Evolutionary conservation across 2,329 filamentous ascomycete genomes (phyloP), one percentile per base, ranked within the genome.

Genomic region (Aureobasidium uvarum): DNA sequence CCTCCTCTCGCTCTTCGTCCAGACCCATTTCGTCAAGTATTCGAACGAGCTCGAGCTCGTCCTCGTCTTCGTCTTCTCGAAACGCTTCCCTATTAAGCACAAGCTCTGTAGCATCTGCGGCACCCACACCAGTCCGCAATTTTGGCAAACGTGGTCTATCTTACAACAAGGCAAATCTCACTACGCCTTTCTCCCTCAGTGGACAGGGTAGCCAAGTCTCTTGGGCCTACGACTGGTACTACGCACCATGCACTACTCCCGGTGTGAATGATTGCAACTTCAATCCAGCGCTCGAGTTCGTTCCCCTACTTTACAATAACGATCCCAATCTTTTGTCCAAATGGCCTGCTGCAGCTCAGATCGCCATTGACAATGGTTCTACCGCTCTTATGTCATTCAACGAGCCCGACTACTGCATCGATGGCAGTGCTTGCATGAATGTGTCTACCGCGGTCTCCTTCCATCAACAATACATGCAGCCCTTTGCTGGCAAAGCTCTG

Each of bases 361-460:
- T 66, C 16, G 71, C 71, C 11, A 70, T 73, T 43, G 54, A 59
- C 51, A 55, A 69, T 33, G 70, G 70, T 58, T 77, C 82, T 68
- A 83, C 80, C 68, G 79, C 81, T 68, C 74, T 89, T 58, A 80
- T 89, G 70, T 81, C 81, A 74, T 89, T 89, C 83, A 90, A 90
- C 80, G 88, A 90, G 79, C 86, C 85, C 31, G 87, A 90, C 74
- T 81, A 43, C 20, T 72, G 70, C 55, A 66, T 82, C 68, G 70
- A 69, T 11, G 74, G 74, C 33, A 86, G 89, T 76, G 78, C 84
- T 68, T 84, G 86, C 78, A 72, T 87, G 75, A 73, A 74, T 25
- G 77, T 85, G n/a, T 69, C 70, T 16, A 72, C 71, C 1, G 84
- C 85, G 43, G 85, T 84, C 14, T 38, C 72, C 0, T 75, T 74